Evolutionary conservation across 2,329 filamentous ascomycete species (phyloP), one percentile per base, ranked within the genome.

Genomic region (Akanthomyces uredinophilus): DNA sequence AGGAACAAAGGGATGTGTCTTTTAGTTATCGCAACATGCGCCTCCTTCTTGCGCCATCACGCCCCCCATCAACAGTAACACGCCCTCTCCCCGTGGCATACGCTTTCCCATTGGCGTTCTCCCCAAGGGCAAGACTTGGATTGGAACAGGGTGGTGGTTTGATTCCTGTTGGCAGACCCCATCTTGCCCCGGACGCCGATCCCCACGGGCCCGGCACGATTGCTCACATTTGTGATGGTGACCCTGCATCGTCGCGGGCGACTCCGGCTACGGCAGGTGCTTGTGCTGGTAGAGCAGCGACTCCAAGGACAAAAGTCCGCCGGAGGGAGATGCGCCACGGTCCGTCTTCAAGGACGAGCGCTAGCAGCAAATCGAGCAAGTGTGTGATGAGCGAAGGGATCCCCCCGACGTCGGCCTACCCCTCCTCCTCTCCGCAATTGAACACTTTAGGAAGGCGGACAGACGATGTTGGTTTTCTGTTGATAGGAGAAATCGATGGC

Each of bases 121-220:
- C 2, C 2, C 39, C 18, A 18, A 29, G 27, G 41, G 41, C 6
- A 35, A 11, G 32, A 11, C 32, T 35, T 35, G 11, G 32, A 35
- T 35, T 35, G 32, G 27, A 35, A 35, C 32, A 35, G 32, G 32
- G 32, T 35, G 32, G 32, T 35, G 32, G 32, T 35, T 11, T 35
- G 32, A 8, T 8, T 35, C 32, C 32, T 35, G 32, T 35, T 35
- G 32, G 11, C 32, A 35, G 32, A 5, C 43, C 18, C 24, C 47
- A 50, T 50, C 18, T 32, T 50, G 24, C 54, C 54, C 54, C 54
- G 27, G 54, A 57, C 54, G 54, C 43, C 54, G 54, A 57, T 57
- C 54, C 54, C 41, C 54, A 29, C 22, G 44, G 27, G 41, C 29
- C 20, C 41, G 54, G 54, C n/a, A 47, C 54, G 54, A 57, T 57